Percentiles rank a stretch among this genome's conserved stretches.
Conservation (phyloP, 805 yeast genomes). For the Ogataea nonfermentans region DNA sequence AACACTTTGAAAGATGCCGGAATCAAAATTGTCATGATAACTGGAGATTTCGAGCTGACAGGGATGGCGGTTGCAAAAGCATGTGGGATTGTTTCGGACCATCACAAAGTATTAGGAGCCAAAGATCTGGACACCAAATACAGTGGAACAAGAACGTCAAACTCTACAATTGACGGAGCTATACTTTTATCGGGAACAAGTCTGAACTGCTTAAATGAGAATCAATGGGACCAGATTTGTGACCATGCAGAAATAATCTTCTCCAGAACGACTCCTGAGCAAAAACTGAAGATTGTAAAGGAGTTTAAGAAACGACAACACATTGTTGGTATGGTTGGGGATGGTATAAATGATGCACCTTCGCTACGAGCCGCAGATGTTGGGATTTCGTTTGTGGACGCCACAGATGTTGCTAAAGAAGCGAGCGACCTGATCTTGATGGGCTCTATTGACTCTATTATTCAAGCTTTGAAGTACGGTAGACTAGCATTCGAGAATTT, state of each 20-base stretch:
- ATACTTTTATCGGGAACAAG: too few species aligned
- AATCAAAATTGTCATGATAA: constrained; percentile 42
- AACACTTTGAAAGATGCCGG: constrained; percentile 38
- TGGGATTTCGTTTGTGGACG: constrained; percentile 64
- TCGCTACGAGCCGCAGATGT: constrained; percentile 61
- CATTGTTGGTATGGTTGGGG: constrained; percentile 64
- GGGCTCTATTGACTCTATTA: constrained; percentile 4
- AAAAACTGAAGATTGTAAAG: constrained; percentile 47
- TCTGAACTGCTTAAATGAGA: too few species aligned
- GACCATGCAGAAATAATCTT: constrained; percentile 43
- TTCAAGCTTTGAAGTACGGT: constrained; percentile 42
- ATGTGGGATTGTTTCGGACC: constrained; percentile 2
- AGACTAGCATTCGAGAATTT: constrained; percentile 49
- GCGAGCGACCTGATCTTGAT: constrained; percentile 30
- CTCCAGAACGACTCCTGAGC: constrained; percentile 60
- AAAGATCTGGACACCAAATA: too few species aligned
- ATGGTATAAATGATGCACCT: constrained; percentile 66
- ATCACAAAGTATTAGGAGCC: background rate
- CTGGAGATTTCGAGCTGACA: constrained; percentile 49
- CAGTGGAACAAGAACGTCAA: constrained; percentile 14
- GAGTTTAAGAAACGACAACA: constrained; percentile 49
- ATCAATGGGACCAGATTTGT: constrained; percentile 34
- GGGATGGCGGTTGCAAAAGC: constrained; percentile 38
- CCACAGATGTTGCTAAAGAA: constrained; percentile 59
- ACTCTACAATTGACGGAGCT: constrained; percentile 23